A percentile compares a stretch with the other conserved stretches of the same genome.
Evolutionary conservation across 805 yeast genomes (phyloP).

Genomic region (Suhomyces prunicola): DNA sequence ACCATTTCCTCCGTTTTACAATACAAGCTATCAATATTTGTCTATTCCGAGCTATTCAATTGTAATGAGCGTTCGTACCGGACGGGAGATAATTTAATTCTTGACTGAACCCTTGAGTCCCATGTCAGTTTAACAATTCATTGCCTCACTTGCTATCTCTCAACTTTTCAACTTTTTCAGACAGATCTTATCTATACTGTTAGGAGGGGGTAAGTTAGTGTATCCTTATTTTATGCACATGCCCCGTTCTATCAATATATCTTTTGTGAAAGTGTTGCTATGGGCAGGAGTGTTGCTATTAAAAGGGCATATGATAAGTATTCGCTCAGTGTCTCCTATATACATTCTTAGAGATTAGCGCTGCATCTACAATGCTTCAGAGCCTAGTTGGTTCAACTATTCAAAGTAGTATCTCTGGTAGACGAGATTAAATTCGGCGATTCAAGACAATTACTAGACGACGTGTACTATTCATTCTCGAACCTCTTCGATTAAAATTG

Average conservation of each 20-base stretch:
- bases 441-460: not conserved
- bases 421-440: not conserved
- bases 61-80: not conserved
- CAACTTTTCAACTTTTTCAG: not conserved
- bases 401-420: not conserved
- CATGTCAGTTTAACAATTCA: not conserved
- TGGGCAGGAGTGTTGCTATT: not conserved
- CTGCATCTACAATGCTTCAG: not conserved
- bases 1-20: no score
- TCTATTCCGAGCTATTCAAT: not conserved
- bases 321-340: not conserved
- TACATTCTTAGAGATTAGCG: not conserved
- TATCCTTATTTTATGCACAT: not conserved
- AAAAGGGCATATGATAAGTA: not conserved
- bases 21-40: not conserved
- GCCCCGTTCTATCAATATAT: not conserved
- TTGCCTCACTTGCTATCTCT: not conserved
- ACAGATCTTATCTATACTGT: not conserved
- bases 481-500: not conserved
- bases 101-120: not conserved
- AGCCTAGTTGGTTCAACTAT: not conserved
- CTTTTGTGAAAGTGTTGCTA: not conserved
- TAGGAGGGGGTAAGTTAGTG: not conserved
- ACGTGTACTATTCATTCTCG: not conserved
- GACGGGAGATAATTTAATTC: not conserved